Evolutionary conservation across 306 rosid genomes (phyloP), one percentile per base, ranked within the genome.

Genomic region (Cajanus cajan): DNA sequence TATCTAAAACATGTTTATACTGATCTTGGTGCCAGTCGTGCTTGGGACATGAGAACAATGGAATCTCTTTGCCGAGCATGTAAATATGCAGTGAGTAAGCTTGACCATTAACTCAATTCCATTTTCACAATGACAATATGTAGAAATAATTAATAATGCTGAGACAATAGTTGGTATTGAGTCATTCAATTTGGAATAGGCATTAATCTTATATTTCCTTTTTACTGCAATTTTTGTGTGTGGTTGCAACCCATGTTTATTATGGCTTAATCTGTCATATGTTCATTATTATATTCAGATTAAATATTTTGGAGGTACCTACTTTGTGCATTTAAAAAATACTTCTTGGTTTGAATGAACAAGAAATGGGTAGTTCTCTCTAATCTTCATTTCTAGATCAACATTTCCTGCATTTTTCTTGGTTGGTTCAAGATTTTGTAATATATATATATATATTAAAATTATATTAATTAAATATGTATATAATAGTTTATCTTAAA

Each of bases 31-130:
- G 81, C 71, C 81, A 96, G 99, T 66, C 98, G 99, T 78, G 99
- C 99, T 78, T 96, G 99, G 99, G 99, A 96, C 90, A 87, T 96
- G 96, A 87, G 93, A 82, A 96, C 99, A 70, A 96, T 96, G 99
- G 99, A 96, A 86, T 96, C 98, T 84, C 91, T 96, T 57, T 96
- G 98, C 90, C 93, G 99, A 80, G 97, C 99, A 48, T 96, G 99
- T 87, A 96, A 96, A 96, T 93, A 96, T 62, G 99, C 99, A 19
- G 98, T 94, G 83, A 85, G 97, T 93, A 82, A 57, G 74, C 82
- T 78, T 63, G 50, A 76, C 68, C 55, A 25, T 78, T 61, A 33
- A 80, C 55, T 59, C 47, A 25, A 58, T 55, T 77, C 59, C 44
- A 68, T 37, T 73, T 73, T 31, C 25, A 18, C 31, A 24, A 15